Evolutionary conservation across 169 alveolate species (phyloP).

Genomic region (Eimeria praecox): DNA sequence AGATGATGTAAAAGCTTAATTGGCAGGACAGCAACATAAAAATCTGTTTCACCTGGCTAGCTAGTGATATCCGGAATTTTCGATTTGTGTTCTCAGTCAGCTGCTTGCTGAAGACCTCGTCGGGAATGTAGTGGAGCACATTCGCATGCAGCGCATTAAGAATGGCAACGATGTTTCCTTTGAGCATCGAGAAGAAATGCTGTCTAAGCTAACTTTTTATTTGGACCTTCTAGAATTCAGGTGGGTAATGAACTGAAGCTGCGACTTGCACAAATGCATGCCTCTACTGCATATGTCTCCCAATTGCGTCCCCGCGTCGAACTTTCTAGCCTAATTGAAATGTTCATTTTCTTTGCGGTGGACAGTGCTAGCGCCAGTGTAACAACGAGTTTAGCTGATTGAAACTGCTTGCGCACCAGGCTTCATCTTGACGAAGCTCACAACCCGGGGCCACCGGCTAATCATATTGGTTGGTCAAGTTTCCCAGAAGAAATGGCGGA

Average conservation of each 20-base stretch:
- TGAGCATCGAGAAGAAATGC: constrained; percentile 77
- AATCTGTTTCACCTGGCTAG: not conserved
- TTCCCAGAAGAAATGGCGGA: constrained; percentile 74
- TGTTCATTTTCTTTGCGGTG: not conserved
- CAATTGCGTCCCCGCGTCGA: not conserved
- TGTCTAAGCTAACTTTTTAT: constrained; percentile 53
- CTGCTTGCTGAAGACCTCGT: constrained; percentile 71
- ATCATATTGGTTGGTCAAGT: constrained; percentile 80
- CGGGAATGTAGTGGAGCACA: constrained; percentile 77
- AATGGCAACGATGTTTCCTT: constrained; percentile 78
- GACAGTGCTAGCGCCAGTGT: not conserved
- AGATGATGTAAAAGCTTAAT: no score
- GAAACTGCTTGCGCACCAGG: not conserved
- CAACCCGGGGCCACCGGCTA: constrained; percentile 80
- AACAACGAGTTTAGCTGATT: not conserved
- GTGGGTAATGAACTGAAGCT: not conserved
- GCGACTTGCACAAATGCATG: no score
- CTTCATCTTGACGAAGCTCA: constrained; percentile 79
- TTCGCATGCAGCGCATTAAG: constrained; percentile 79
- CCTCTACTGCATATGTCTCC: not conserved
- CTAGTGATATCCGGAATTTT: not conserved
- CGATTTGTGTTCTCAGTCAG: constrained; percentile 14
- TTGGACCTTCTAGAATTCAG: constrained; percentile 77
- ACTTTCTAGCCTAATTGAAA: not conserved
- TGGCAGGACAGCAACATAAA: not conserved